These are phyloP conservation scores for Candida tibetensis DNA, from an alignment of 805 yeast genomes.

Conservation along the genomic window DNA sequence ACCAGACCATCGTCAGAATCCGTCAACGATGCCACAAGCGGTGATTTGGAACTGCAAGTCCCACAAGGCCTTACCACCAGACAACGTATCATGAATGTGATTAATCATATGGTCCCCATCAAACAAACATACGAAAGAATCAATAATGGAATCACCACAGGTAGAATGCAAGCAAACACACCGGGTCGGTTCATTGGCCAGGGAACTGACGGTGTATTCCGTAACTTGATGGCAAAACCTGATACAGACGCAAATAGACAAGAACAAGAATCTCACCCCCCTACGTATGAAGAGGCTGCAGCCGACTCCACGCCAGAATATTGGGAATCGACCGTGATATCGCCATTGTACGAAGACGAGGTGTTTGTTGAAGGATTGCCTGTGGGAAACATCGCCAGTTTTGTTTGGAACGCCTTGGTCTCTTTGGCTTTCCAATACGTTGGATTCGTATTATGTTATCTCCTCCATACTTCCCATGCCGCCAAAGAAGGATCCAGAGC, in stretches of 20 bases:
- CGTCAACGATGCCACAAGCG: constrained; percentile 9
- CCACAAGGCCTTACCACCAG: constrained; percentile 21
- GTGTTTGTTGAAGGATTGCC: constrained; percentile 94
- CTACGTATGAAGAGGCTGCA: constrained; percentile 93
- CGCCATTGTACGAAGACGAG: constrained; percentile 82
- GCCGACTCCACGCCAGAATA: constrained; percentile 94
- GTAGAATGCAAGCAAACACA: constrained; percentile 40
- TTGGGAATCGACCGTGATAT: constrained; percentile 86
- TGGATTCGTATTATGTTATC: constrained; percentile 86
- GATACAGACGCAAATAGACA: constrained; percentile 41
- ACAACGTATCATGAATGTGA: constrained; percentile 30
- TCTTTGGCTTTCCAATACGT: constrained; percentile 91
- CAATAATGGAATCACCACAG: constrained; percentile 40
- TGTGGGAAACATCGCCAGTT: constrained; percentile 86
- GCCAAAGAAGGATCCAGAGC: constrained; percentile 93
- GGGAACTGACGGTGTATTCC: constrained; percentile 85
- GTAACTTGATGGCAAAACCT: constrained; percentile 89
- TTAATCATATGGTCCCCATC: constrained; percentile 35
- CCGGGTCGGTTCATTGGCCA: constrained; percentile 47
- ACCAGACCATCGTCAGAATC: constrained; percentile 1
- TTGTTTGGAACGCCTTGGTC: constrained; percentile 86
- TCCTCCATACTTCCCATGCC: constrained; percentile 94
- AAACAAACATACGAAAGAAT: constrained; percentile 43
- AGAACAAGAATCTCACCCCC: constrained; percentile 58
- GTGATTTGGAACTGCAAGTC: constrained; percentile 31